These are phyloP conservation scores for Adansonia grandidieri DNA, from an alignment of 441 rosid genomes.

Conservation along the genomic window DNA sequence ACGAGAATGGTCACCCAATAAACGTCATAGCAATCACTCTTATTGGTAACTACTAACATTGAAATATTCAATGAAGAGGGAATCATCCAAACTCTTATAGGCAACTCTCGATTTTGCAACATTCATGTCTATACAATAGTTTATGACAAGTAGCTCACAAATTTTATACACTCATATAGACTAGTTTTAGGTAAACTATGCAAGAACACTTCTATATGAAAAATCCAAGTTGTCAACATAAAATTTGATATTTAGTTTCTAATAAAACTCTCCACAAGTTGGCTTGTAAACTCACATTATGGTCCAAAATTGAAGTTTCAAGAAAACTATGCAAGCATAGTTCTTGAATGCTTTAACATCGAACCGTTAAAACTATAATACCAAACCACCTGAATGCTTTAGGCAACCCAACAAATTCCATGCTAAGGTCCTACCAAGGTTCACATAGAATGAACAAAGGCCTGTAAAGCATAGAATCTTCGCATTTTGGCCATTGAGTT, in stretches of 20 bases:
- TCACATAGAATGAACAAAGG: background rate
- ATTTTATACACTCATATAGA: background rate
- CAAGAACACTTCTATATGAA: background rate
- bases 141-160: background rate
- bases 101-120: background rate
- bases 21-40: no score
- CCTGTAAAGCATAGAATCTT: constrained; percentile 2
- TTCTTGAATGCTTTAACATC: constrained; percentile 6
- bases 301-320: background rate
- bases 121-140: background rate
- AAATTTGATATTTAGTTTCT: background rate
- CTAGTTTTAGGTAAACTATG: background rate
- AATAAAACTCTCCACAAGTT: background rate
- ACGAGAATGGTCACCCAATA: no score
- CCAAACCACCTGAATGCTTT: constrained; percentile 1
- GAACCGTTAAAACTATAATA: background rate
- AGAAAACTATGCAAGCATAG: background rate
- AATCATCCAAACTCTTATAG: background rate
- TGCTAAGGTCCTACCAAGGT: background rate
- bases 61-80: background rate
- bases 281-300: background rate
- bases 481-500: background rate
- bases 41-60: background rate
- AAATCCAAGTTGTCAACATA: background rate
- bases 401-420: background rate